Evolutionary conservation across 2,329 filamentous ascomycete species (phyloP).

Genomic region (Dactylellina cionopaga): DNA sequence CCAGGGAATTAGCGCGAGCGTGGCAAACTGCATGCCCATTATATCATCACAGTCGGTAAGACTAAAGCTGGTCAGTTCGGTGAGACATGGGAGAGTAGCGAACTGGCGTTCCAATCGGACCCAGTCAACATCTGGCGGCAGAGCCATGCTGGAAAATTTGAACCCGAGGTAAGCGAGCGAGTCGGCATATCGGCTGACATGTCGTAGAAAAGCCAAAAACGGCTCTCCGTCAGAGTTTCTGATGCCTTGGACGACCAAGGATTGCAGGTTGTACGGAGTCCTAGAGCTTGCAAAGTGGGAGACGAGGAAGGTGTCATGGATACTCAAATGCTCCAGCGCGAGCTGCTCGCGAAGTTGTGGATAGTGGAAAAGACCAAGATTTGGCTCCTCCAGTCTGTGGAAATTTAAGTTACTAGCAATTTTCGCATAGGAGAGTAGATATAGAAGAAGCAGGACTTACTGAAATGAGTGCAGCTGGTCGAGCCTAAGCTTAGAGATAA

Average conservation of each 20-base stretch:
- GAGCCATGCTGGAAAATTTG: neutral
- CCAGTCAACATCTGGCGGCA: neutral
- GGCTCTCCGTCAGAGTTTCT: neutral
- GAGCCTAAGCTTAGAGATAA: neutral
- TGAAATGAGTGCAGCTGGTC: neutral
- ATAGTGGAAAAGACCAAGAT: neutral
- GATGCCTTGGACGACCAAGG: conserved; percentile 11
- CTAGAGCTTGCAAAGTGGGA: neutral
- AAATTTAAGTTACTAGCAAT: neutral
- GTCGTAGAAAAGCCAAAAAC: neutral
- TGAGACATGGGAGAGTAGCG: neutral
- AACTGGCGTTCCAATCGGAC: neutral
- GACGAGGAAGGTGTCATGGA: conserved; percentile 19
- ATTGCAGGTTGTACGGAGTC: neutral
- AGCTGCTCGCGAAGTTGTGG: conserved; percentile 1
- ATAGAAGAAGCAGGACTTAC: neutral
- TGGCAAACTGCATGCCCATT: conserved; percentile 8
- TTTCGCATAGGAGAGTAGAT: neutral
- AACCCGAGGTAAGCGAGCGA: conserved; percentile 13
- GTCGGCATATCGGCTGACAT: neutral
- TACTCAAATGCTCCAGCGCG: neutral
- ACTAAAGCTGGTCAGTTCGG: neutral
- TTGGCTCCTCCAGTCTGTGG: conserved; percentile 10
- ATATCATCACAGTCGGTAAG: conserved; percentile 12
- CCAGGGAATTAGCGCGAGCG: conserved; percentile 6